These are phyloP conservation scores for Tylopilus subfusipes DNA, from an alignment of 768 basidiomycete species.

Conservation along the genomic window DNA sequence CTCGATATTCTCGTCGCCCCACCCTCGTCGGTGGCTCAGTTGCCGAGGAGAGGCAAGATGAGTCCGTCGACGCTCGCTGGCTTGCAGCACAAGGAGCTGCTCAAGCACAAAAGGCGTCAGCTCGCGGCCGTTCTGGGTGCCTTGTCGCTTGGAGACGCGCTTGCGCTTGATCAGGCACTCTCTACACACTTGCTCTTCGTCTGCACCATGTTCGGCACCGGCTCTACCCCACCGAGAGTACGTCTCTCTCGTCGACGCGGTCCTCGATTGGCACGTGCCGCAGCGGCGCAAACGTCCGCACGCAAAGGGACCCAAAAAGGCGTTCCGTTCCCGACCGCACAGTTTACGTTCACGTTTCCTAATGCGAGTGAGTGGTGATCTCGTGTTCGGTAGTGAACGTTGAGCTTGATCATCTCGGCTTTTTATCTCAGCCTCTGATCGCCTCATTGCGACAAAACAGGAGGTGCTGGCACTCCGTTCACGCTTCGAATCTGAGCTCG, in stretches of 20 bases:
- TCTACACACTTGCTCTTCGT: slow-evolving; percentile 40
- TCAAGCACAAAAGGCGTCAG: slow-evolving; percentile 66
- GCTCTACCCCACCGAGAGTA: slow-evolving; percentile 34
- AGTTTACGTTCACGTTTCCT: slow-evolving; percentile 60
- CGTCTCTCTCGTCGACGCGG: slow-evolving; percentile 54
- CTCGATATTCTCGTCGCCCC: slow-evolving; percentile 19
- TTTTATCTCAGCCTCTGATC: slow-evolving; percentile 59
- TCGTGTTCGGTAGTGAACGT: slow-evolving; percentile 21
- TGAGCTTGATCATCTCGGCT: slow-evolving; percentile 27
- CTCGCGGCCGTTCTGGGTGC: slow-evolving; percentile 67
- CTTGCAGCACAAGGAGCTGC: slow-evolving; percentile 70
- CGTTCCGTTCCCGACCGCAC: slow-evolving; percentile 45
- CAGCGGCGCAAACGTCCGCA: slow-evolving; percentile 20
- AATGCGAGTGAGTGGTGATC: slow-evolving; percentile 65
- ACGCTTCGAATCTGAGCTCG: slow-evolving; percentile 72
- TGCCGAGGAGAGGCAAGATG: slow-evolving; percentile 43
- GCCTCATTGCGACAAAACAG: slow-evolving; percentile 62
- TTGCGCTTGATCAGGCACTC: slow-evolving; percentile 77
- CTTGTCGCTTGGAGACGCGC: slow-evolving; percentile 60
- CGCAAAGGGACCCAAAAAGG: slow-evolving; percentile 19
- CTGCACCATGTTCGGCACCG: slow-evolving; percentile 35
- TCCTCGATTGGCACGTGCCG: slow-evolving; percentile 49
- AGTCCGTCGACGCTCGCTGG: slow-evolving; percentile 63
- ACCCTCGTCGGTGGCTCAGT: slow-evolving; percentile 19
- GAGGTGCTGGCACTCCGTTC: slow-evolving; percentile 64